These are phyloP conservation scores for Pythium dissimile DNA, from an alignment of 352 stramenopile species.

Conservation along the genomic window DNA sequence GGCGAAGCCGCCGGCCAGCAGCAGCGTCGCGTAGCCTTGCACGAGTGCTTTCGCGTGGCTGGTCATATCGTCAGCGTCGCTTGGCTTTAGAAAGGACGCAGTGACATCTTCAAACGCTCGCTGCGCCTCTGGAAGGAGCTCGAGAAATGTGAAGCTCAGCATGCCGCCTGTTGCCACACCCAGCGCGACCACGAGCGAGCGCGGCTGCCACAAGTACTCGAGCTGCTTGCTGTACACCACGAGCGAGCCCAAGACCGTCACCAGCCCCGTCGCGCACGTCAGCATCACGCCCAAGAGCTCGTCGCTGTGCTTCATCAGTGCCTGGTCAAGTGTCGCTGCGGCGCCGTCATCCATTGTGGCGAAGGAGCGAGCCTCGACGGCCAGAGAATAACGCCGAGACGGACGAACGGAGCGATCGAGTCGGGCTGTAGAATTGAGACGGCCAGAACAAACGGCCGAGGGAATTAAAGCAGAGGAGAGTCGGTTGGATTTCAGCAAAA, in stretches of 20 bases:
- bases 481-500: too few relatives aligned
- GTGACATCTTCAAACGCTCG: constrained; percentile 3
- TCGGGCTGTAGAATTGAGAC: too few relatives aligned
- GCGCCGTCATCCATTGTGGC: not conserved
- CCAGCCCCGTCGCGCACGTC: constrained; percentile 14
- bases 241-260: constrained; percentile 18
- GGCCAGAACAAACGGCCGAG: too few relatives aligned
- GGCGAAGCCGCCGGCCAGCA: constrained; percentile 16
- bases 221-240: constrained; percentile 23
- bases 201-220: constrained; percentile 21
- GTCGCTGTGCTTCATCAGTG: constrained; percentile 6
- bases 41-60: not conserved
- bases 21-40: constrained; percentile 16
- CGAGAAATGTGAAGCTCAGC: constrained; percentile 22
- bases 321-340: not conserved
- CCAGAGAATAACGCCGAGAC: too few relatives aligned
- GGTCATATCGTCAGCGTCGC: not conserved
- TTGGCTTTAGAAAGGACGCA: not conserved
- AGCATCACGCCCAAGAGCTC: constrained; percentile 20
- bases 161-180: constrained; percentile 21
- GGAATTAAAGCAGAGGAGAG: too few relatives aligned
- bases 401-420: too few relatives aligned
- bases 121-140: constrained; percentile 20
- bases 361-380: too few relatives aligned
- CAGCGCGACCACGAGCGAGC: constrained; percentile 19